Conservation (phyloP, 257 asterid species). For the Hygrophila difformis region DNA sequence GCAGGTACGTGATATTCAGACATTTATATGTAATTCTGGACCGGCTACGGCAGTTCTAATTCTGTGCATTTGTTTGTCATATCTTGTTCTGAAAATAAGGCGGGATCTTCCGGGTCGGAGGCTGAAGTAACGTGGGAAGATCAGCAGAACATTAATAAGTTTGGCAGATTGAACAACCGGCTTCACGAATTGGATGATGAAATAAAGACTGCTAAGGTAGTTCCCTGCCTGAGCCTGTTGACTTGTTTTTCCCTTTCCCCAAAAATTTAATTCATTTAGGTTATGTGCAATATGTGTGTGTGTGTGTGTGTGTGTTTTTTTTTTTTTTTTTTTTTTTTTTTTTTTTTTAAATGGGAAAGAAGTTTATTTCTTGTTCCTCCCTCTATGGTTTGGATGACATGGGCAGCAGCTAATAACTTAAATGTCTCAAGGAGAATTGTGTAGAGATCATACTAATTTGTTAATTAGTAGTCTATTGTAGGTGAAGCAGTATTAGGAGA, state of each 20-base stretch:
- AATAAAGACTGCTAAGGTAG: slow-evolving; percentile 79
- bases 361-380: too few species aligned
- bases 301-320: too few species aligned
- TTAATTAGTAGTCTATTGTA: too few species aligned
- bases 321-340: too few species aligned
- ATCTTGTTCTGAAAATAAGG: slow-evolving; percentile 24
- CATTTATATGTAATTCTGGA: background rate
- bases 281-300: too few species aligned
- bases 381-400: too few species aligned
- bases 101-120: slow-evolving; percentile 65
- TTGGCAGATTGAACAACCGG: slow-evolving; percentile 79
- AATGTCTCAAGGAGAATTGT: too few species aligned
- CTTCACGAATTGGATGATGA: slow-evolving; percentile 90
- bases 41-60: background rate
- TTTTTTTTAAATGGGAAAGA: too few species aligned
- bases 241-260: background rate
- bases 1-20: slow-evolving; percentile 26
- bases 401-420: too few species aligned
- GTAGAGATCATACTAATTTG: too few species aligned
- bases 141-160: slow-evolving; percentile 92
- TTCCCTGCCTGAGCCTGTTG: background rate
- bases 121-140: slow-evolving; percentile 92
- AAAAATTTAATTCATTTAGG: too few species aligned
- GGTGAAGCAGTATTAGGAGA: too few species aligned
- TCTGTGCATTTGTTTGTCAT: background rate